Evolutionary conservation across 768 basidiomycete species (phyloP), one percentile per base, ranked within the genome.

Genomic region (Chalciporus chontae): DNA sequence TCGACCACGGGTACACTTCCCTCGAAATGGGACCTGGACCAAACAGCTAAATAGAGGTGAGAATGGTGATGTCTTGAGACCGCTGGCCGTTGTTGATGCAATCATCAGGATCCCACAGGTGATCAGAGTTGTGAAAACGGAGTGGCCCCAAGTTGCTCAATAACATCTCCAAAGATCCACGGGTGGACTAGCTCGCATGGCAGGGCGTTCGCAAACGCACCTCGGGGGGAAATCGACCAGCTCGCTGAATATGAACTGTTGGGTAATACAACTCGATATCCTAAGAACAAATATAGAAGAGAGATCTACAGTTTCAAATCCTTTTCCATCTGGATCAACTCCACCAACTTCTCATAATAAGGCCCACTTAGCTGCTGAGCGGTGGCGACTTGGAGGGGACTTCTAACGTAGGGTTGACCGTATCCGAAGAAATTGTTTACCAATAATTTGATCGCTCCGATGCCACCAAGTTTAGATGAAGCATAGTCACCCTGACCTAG

Each of bases 401-500:
- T 71, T 37, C 83, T 69, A 37, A 84, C 80, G 15, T 51, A 47
- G 14, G 69, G 57, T 10, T 67, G 61, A 23, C 87, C 87, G 53
- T 87, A 87, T 4, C 77, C 83, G 65, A 85, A 87, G 53, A 81
- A 72, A 59, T 74, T 75, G 26, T 76, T 65, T n/a, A 85, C 71
- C 36, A 86, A 67, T 3, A 79, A 75, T 66, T 88, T 87, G 59
- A 86, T 72, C 4, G 81, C 85, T 4, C 78, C 77, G 39, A 88
- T 82, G 2, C 84, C 84, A 13, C 86, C 84, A 14, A 84, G 66
- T 60, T 79, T 82, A 24, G 75, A 73, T 19, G 74, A 66, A 14
- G 83, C 82, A 77, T 81, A 84, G 60, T 89, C 86, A 4, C 77
- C 81, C 55, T 85, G 84, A 0, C 78, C 79, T 23, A 88, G 69